These are phyloP conservation scores for Solanum piurae DNA, from an alignment of 257 asterid genomes.

Conservation along the genomic window DNA sequence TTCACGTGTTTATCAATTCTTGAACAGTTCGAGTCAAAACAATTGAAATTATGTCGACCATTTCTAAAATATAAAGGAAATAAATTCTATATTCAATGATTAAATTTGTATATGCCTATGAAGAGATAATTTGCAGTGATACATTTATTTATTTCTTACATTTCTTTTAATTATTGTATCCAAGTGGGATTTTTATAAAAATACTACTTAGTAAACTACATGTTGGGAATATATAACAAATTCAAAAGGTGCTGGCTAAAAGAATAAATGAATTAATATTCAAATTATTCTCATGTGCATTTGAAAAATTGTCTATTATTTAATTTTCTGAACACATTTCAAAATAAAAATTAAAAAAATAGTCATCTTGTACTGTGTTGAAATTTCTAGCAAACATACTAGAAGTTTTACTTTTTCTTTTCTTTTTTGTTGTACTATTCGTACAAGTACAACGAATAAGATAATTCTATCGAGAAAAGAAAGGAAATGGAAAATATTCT, in stretches of 20 bases:
- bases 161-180: background rate
- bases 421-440: background rate
- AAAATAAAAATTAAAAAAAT: background rate
- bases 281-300: background rate
- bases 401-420: background rate
- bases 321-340: background rate
- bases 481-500: background rate
- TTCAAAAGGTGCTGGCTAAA: background rate
- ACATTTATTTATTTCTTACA: background rate
- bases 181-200: background rate
- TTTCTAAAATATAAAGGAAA: background rate
- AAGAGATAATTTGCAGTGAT: background rate
- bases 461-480: background rate
- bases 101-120: background rate
- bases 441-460: background rate
- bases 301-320: background rate
- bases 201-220: background rate
- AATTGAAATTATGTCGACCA: background rate
- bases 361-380: background rate
- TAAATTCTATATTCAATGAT: background rate
- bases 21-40: background rate
- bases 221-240: background rate
- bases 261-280: background rate
- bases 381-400: background rate
- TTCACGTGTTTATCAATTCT: background rate